Percentiles rank a stretch among this genome's conserved stretches.
Conservation (phyloP, 1,139 yeast species). For the Candida mesenterica region DNA sequence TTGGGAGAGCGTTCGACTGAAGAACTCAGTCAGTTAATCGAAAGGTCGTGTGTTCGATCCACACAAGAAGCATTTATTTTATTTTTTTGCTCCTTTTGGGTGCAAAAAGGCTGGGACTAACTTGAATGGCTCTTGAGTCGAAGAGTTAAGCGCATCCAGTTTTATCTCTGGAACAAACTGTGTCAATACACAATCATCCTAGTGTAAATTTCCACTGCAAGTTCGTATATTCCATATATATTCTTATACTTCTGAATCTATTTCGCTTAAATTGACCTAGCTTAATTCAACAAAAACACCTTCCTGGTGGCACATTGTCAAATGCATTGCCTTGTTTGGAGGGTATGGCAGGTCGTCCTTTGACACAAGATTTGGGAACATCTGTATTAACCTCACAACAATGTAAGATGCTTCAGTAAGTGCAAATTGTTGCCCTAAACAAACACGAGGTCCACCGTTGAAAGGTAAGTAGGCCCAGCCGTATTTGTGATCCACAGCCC, state of each 20-base stretch:
- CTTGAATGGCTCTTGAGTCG: no score
- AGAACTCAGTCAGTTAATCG: conserved; percentile 48
- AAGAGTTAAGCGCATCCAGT: no score
- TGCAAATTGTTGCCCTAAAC: conserved; percentile 62
- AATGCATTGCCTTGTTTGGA: conserved; percentile 30
- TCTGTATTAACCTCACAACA: conserved; percentile 34
- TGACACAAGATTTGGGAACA: conserved; percentile 2
- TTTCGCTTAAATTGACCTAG: not conserved
- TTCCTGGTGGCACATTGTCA: conserved; percentile 32
- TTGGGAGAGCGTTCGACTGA: conserved; percentile 93
- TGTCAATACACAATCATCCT: no score
- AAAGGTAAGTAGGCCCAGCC: conserved; percentile 58
- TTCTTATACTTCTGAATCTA: no score
- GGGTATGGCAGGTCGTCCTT: conserved; percentile 20
- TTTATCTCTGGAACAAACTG: no score
- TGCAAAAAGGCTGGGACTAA: no score
- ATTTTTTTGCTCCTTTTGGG: not conserved
- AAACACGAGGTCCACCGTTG: conserved; percentile 61
- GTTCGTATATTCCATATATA: no score
- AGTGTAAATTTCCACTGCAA: no score
- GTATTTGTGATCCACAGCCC: conserved; percentile 23
- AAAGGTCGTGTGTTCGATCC: conserved; percentile 62
- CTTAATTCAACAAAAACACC: conserved; percentile 21
- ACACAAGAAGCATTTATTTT: conserved; percentile 26
- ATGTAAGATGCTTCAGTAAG: conserved; percentile 54